A percentile compares a stretch with the other conserved stretches of the same genome.
Conservation (phyloP, 208 protist genomes). For the Leishmania amazonensis region DNA sequence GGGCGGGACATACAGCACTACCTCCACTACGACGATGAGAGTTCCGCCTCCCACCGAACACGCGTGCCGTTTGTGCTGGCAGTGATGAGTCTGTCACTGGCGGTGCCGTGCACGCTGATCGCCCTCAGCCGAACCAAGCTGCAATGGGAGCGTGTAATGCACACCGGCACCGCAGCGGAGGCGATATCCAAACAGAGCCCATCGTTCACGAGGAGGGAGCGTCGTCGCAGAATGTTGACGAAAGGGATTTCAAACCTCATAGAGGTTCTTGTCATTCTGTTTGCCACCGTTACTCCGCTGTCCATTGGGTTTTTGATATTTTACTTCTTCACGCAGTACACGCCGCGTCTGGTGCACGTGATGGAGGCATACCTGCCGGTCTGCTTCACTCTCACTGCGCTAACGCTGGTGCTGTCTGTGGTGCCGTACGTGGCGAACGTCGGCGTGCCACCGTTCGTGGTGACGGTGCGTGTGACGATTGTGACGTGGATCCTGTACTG, state of each 20-base stretch:
- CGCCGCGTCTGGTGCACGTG: constrained; percentile 30
- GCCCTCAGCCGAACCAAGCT: constrained; percentile 63
- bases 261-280: constrained; percentile 58
- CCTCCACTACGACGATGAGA: constrained; percentile 19
- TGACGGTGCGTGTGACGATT: constrained; percentile 44
- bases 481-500: constrained; percentile 58
- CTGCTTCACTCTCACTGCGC: constrained; percentile 22
- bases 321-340: constrained; percentile 56
- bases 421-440: constrained; percentile 58
- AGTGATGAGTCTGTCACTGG: constrained; percentile 49
- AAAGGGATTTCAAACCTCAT: constrained; percentile 42
- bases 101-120: constrained; percentile 68
- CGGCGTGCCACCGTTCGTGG: constrained; percentile 38
- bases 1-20: constrained; percentile 5
- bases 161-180: constrained; percentile 4
- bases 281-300: constrained; percentile 45
- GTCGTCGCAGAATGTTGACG: constrained; percentile 14
- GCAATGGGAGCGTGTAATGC: constrained; percentile 35
- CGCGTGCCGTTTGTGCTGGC: constrained; percentile 74
- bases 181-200: neutral
- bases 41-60: constrained; percentile 17
- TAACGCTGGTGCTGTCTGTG: constrained; percentile 55
- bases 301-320: constrained; percentile 43
- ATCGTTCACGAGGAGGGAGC: neutral
- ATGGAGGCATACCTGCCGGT: constrained; percentile 44